phyloP scores from a whole-genome alignment of 805 yeast genomes.

The Nakazawaea sp. region DNA sequence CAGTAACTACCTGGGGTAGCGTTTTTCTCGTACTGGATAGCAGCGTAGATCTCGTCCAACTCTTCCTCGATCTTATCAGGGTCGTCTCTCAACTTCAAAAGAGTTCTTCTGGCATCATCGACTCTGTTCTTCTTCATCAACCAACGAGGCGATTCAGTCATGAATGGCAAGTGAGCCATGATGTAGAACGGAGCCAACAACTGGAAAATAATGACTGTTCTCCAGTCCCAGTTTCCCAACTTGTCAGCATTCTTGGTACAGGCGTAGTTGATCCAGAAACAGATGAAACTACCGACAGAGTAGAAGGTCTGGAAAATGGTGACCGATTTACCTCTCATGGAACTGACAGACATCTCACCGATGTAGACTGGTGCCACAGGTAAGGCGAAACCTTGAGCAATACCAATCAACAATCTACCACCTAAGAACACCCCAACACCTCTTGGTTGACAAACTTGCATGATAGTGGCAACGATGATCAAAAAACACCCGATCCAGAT shows the following conservation, averaged over 20 bases:
- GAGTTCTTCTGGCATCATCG: constrained; percentile 25
- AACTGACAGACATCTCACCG: constrained; percentile 36
- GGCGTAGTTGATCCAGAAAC: constrained; percentile 45
- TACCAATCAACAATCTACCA: constrained; percentile 45
- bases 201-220: constrained; percentile 40
- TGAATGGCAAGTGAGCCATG: constrained; percentile 27
- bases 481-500: constrained; percentile 39
- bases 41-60: constrained; percentile 27
- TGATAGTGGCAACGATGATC: not conserved
- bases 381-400: constrained; percentile 47
- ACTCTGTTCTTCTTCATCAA: constrained; percentile 28
- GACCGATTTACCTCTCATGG: constrained; percentile 36
- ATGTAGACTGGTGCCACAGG: constrained; percentile 42
- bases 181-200: constrained; percentile 29
- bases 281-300: constrained; percentile 40
- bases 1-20: constrained; percentile 45
- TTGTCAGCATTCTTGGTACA: constrained; percentile 25
- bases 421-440: constrained; percentile 40
- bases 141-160: constrained; percentile 42
- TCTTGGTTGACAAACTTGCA: constrained; percentile 5
- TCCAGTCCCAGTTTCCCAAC: constrained; percentile 32
- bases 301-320: constrained; percentile 43
- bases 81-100: constrained; percentile 35
- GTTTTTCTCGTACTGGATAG: constrained; percentile 39
- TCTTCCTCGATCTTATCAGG: constrained; percentile 22